Evolutionary conservation across 2,329 filamentous ascomycete genomes (phyloP), one percentile per base, ranked within the genome.

Genomic region (Cladosporium austrohemisphaericum): DNA sequence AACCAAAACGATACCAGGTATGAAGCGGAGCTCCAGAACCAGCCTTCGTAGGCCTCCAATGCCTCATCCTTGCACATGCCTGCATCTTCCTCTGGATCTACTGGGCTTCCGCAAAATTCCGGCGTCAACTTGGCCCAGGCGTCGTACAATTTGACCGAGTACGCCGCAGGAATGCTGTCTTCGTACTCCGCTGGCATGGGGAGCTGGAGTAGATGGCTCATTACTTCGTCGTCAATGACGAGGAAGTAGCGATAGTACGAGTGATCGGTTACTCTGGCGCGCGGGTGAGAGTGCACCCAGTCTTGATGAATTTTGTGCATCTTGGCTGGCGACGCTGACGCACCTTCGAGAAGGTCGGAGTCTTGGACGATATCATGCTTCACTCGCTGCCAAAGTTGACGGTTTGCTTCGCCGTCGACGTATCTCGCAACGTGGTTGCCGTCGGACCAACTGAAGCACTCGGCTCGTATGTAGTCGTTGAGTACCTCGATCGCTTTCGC

Each of bases 171-270:
- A 26, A 35, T 26, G 10, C n/a, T 45, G 2, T 18, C 25, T 35
- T 36, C 41, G 14, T 19, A 28, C 26, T n/a, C 14, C 20, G 41
- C 41, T 13, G 41, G 29, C 41, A 28, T 45, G 5, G 31, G 41
- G 22, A 45, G 41, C 31, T 45, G 31, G 10, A 45, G 41, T 7
- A 36, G 22, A 20, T 45, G 31, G 11, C 19, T 28, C 20, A 45
- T 36, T 20, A 28, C 22, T 35, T 45, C 41, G 22, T 45, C 41
- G 14, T 45, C 41, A 2, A 45, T 31, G 20, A 45, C 31, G 31
- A 28, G 29, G 14, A 45, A 36, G n/a, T 35, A 35, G 22, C 41
- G 31, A 20, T 45, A 45, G n/a, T 7, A 35, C 41, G 41, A 35
- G 19, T 20, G 9, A 5, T 35, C 29, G 20, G 19, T 5, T 14